Evolutionary conservation across 1,284 basidiomycete species (phyloP).

Genomic region (Naganishia sp.): DNA sequence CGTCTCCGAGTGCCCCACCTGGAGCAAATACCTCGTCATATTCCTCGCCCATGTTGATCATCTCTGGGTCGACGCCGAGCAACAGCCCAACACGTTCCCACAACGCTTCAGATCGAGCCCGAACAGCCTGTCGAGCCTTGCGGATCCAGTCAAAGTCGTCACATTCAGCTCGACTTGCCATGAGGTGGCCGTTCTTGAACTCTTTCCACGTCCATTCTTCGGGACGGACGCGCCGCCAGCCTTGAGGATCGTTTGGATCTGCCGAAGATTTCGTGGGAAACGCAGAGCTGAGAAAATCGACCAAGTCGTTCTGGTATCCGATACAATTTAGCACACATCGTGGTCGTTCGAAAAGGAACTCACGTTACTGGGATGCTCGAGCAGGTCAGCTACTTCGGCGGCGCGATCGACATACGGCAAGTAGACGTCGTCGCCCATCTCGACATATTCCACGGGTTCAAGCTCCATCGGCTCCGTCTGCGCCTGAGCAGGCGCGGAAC

Average conservation of each 20-base stretch:
- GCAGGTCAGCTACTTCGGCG: conserved; percentile 46
- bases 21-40: conserved; percentile 42
- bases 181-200: conserved; percentile 45
- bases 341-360: background rate
- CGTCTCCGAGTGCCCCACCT: conserved; percentile 48
- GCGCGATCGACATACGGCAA: conserved; percentile 51
- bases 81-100: conserved; percentile 53
- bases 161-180: conserved; percentile 41
- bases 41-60: conserved; percentile 50
- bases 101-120: conserved; percentile 43
- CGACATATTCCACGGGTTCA: conserved; percentile 53
- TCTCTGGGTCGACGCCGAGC: conserved; percentile 51
- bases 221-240: conserved; percentile 45
- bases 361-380: conserved; percentile 43
- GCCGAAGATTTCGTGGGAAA: conserved; percentile 40
- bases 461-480: conserved; percentile 43
- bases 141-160: conserved; percentile 51
- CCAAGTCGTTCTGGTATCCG: conserved; percentile 34
- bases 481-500: conserved; percentile 30
- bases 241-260: conserved; percentile 5
- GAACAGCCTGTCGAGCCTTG: conserved; percentile 45
- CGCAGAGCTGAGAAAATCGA: conserved; percentile 44
- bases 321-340: background rate
- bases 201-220: conserved; percentile 51
- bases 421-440: conserved; percentile 48